Evolutionary conservation across 805 yeast species (phyloP), one percentile per base, ranked within the genome.

Genomic region (Wickerhamomyces chaumierensis): DNA sequence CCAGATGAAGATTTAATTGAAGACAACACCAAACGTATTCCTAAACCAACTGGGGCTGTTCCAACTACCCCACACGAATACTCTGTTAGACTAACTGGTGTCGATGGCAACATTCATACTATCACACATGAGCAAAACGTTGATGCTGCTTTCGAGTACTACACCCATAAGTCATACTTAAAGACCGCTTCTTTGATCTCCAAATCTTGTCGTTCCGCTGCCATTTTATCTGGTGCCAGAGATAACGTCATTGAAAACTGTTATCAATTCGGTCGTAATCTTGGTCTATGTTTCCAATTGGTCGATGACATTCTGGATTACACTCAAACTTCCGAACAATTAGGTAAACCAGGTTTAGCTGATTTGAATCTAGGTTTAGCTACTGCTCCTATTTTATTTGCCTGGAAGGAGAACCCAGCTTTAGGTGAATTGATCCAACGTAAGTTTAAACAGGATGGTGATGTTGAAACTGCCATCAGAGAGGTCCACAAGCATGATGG

Each of bases 321-420:
- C 58, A 86, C 96, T 0, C 78, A 86, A n/a, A 76, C 88, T 23
- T 84, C 85, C 16, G 75, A 74, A 33, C 76, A 83, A 37, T 64
- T 92, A 41, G 98, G 98, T 29, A 92, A 92, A 59, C 97, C 98
- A 3, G 80, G 95, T 8, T 95, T 92, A 49, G 96, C 96, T 4
- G 98, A 92, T 62, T 69, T 92, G 49, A 77, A 88, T 57, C 67
- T 92, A 34, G 98, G 98, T 0, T 70, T 92, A 49, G 97, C 97
- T 2, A 92, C 98, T 1, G 97, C 96, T 0, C 98, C 98, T 1
- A 87, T 90, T 3, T 64, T 92, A 39, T 92, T 71, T 60, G 97
- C 98, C 1, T 92, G 98, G 98, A 78, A 74, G 52, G 75, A 81
- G 51, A 77, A 75, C 51, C 94, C 95, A 0, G 81, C 79, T 41